Base-by-base conservation (phyloP, 1,284 basidiomycete genomes). In the Amylostereum areolatum region DNA sequence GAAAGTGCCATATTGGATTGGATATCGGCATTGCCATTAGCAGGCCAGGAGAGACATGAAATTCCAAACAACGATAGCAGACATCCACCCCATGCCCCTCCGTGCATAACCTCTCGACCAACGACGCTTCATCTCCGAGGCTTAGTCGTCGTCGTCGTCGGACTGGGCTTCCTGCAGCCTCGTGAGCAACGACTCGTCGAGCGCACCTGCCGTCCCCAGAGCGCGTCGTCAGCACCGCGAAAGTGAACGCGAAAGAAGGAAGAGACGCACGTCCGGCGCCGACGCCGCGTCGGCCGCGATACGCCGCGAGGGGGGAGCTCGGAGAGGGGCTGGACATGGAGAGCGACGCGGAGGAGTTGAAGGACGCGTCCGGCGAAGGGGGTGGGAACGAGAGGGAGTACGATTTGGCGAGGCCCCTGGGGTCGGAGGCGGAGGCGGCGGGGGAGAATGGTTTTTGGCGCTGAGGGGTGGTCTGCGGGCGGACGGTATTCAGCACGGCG, bases 171-270 rank as follows among this genome's bases (percentile, higher is more conserved):
- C 12, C 5, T 25, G n/a, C 41, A 43, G 25, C n/a, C 41, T 24
- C n/a, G 41, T 28, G 10, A 43, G 41, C 41, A 43, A 24, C 30
- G 41, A 43, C 28, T 43, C 41, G 41, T 43, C 41, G 27, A 43
- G 41, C 12, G 41, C 41, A 29, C 41, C 41, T 43, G 41, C 28
- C 12, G 6, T 43, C 30, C 12, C 25, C 25, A 8, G 9, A 12
- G 7, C 34, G 34, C 34, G 34, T n/a, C 8, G 34, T 35, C 34
- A 35, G 34, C 34, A 35, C 34, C 34, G 34, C n/a, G 9, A 35
- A 8, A 35, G 34, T 8, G 9, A 35, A 9, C 9, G 34, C n/a
- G 34, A 35, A 35, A n/a, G 34, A 35, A 35, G 34, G n/a, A 35
- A 35, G 34, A 35, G 9, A n/a, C 34, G 34, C n/a, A 9, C 18